A percentile compares a stretch with the other conserved stretches of the same genome.
Conservation (phyloP, 306 rosid genomes). For the Glycine tomentella region DNA sequence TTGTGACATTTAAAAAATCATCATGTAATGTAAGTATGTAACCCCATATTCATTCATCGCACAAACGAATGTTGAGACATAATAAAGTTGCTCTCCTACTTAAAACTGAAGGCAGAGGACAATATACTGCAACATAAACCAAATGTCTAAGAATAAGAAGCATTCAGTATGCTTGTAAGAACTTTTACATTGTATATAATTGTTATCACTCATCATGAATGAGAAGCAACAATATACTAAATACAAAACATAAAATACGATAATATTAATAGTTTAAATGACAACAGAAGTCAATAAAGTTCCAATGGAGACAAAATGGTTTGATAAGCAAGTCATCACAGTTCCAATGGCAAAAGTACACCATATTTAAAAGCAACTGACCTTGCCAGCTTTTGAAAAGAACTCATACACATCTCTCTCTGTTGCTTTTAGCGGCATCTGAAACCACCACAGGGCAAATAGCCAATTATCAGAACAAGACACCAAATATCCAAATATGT, state of each 20-base stretch:
- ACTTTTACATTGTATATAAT: slow-evolving; percentile 39
- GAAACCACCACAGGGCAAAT: slow-evolving; percentile 47
- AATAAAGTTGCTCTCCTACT: slow-evolving; percentile 54
- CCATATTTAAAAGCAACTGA: slow-evolving; percentile 48
- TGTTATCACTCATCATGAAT: slow-evolving; percentile 29
- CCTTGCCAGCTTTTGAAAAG: slow-evolving; percentile 99
- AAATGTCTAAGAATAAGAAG: slow-evolving; percentile 55
- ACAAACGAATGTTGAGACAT: slow-evolving; percentile 60
- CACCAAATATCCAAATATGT: slow-evolving; percentile 19
- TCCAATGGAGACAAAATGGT: neutral
- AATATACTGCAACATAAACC: slow-evolving; percentile 63
- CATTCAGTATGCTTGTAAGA: slow-evolving; percentile 41
- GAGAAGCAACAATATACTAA: slow-evolving; percentile 15
- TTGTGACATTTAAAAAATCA: slow-evolving; percentile 45
- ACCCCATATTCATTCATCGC: slow-evolving; percentile 59
- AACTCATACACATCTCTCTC: slow-evolving; percentile 94
- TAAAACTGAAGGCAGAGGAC: slow-evolving; percentile 64
- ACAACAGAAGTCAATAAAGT: neutral
- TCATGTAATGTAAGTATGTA: neutral
- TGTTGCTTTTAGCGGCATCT: slow-evolving; percentile 99
- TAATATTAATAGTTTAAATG: neutral
- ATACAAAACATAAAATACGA: neutral
- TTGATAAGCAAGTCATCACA: neutral
- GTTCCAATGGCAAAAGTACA: neutral
- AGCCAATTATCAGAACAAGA: slow-evolving; percentile 36